Base-by-base conservation (phyloP, 306 rosid genomes). In the Ochetophila trinervis region DNA sequence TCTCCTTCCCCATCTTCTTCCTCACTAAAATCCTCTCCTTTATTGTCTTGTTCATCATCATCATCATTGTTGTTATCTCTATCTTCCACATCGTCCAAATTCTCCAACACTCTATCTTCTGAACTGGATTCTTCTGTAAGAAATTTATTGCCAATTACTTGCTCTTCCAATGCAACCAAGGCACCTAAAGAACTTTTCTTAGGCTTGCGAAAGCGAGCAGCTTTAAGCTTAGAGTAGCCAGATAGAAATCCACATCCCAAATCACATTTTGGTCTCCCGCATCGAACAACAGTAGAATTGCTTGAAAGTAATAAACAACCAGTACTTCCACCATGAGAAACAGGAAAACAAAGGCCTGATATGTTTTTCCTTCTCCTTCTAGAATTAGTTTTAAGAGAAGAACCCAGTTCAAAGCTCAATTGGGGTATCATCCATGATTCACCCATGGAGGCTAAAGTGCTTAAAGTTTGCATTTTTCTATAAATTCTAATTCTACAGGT, bases 381-480 rank as follows among this genome's bases (percentile, higher is more conserved):
- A 5, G 62, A 19, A 68, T 34, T 67, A 63, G 60, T 18, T 23
- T 51, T 27, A 75, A 53, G 67, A 24, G 40, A 76, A 77, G 74
- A 76, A 69, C 66, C 68, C 53, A 68, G 32, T 77, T 72, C 81
- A 70, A 65, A 71, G 32, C 80, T 68, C 35, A 63, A 65, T 24
- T 71, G 74, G 69, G 86, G 70, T 23, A 71, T 59, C 34, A 21
- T 75, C 68, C 62, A 69, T 10, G 45, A 40, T 40, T 68, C 66
- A 66, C 63, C 67, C 65, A 53, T 81, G 8, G 71, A 67, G 52
- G 84, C 72, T 44, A 68, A 77, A 63, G 72, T 50, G 79, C 73
- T 63, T 67, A 78, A 70, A 78, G 83, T 50, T 65, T 84, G 87
- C 88, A 87, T 79, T 67, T 73, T 76, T 57, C 42, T 59, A 18